Conservation (phyloP, 257 asterid genomes). For the Thymus mandschuricus region DNA sequence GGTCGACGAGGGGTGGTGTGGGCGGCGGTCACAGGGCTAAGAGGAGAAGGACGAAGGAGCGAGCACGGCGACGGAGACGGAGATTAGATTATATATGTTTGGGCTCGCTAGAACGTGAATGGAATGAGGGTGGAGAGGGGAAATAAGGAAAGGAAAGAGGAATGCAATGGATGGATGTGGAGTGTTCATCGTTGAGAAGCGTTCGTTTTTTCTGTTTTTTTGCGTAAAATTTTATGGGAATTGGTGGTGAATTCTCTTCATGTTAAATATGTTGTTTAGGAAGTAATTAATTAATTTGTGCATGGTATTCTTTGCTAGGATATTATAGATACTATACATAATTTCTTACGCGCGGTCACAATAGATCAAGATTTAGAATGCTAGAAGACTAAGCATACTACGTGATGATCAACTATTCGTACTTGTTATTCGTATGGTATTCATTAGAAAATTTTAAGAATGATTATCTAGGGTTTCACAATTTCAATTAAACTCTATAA, state of each 20-base stretch:
- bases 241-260: neutral
- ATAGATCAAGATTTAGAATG: too few species aligned
- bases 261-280: too few species aligned
- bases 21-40: conserved; percentile 9
- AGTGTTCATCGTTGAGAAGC: neutral
- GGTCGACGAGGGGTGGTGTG: conserved; percentile 53
- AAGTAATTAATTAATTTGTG: neutral
- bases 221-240: neutral
- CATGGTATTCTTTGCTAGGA: neutral
- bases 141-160: neutral
- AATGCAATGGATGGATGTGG: conserved; percentile 13
- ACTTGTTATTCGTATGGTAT: too few species aligned
- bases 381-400: too few species aligned
- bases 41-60: conserved; percentile 21
- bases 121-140: conserved; percentile 35
- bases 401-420: too few species aligned
- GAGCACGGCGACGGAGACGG: conserved; percentile 26
- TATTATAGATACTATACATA: neutral
- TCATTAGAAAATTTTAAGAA: too few species aligned
- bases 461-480: too few species aligned
- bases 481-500: too few species aligned
- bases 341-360: too few species aligned
- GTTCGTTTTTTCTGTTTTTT: neutral
- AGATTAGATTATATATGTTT: conserved; percentile 2
- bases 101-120: conserved; percentile 32